phyloP scores from a whole-genome alignment of 208 protist species.

The Trypanosoma congolense region DNA sequence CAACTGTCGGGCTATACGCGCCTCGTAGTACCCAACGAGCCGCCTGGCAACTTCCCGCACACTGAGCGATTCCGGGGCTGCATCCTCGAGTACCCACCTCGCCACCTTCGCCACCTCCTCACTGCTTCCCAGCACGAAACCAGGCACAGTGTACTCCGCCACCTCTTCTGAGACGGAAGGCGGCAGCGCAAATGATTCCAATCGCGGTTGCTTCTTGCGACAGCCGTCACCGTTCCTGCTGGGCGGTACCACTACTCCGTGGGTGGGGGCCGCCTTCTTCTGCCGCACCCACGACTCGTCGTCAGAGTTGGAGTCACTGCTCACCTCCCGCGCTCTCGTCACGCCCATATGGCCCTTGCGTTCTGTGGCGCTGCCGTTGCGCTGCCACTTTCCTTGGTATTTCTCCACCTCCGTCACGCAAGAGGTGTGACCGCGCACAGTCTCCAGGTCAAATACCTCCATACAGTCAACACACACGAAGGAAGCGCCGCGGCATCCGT shows the following conservation, averaged over 20 bases:
- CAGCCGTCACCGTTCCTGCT: not conserved
- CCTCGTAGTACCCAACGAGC: constrained; percentile 52
- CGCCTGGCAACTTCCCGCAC: constrained; percentile 41
- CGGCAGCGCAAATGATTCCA: constrained; percentile 7
- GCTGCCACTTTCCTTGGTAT: constrained; percentile 81
- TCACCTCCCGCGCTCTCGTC: constrained; percentile 26
- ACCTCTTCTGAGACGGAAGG: constrained; percentile 9
- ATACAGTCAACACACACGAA: constrained; percentile 91
- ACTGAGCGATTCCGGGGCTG: constrained; percentile 20
- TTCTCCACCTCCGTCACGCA: constrained; percentile 84
- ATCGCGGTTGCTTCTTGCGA: not conserved
- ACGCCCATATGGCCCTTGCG: constrained; percentile 3
- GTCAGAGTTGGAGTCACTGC: constrained; percentile 35
- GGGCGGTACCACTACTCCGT: constrained; percentile 9
- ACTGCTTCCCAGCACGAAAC: constrained; percentile 56
- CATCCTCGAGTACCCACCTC: constrained; percentile 35
- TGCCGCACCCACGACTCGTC: constrained; percentile 46
- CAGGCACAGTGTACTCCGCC: constrained; percentile 34
- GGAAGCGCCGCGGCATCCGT: constrained; percentile 37
- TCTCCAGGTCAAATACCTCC: constrained; percentile 63
- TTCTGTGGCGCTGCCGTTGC: constrained; percentile 10
- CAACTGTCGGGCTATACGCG: constrained; percentile 59
- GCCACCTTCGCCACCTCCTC: constrained; percentile 52
- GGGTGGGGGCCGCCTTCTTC: constrained; percentile 12
- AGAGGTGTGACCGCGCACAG: constrained; percentile 72